phyloP scores from a whole-genome alignment of 768 basidiomycete genomes.

The Lenzites betulinus region DNA sequence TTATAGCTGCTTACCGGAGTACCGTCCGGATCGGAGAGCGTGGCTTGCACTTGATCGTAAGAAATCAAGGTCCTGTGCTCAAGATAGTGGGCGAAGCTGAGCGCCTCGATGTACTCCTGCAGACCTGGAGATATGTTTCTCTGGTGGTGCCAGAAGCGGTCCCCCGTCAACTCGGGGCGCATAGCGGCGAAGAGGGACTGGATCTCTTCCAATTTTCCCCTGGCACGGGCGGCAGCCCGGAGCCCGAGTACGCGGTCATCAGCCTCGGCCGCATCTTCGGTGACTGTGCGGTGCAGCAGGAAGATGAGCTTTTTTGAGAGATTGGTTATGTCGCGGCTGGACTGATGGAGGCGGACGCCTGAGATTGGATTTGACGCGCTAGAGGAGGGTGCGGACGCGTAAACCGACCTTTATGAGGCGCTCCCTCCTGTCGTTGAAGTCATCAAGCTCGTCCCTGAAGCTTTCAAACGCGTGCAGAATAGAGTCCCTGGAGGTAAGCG shows the following conservation, averaged over 20 bases:
- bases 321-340: conserved; percentile 85
- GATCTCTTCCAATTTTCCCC: conserved; percentile 67
- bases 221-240: conserved; percentile 52
- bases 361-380: no score
- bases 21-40: conserved; percentile 62
- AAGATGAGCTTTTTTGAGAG: conserved; percentile 95
- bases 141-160: conserved; percentile 78
- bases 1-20: conserved; percentile 51
- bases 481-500: conserved; percentile 18
- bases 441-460: conserved; percentile 77
- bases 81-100: conserved; percentile 87
- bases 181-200: conserved; percentile 63
- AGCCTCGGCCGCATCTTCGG: conserved; percentile 39
- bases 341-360: conserved; percentile 40
- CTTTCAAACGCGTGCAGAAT: conserved; percentile 48
- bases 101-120: conserved; percentile 95
- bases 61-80: conserved; percentile 68
- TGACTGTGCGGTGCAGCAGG: conserved; percentile 76
- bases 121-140: conserved; percentile 76
- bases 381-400: background rate
- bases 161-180: conserved; percentile 60
- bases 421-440: conserved; percentile 85
- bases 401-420: conserved; percentile 78
- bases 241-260: conserved; percentile 38
- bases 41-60: conserved; percentile 64